A percentile compares a stretch with the other conserved stretches of the same genome.
Conservation (phyloP, 2,329 filamentous ascomycete genomes). For the Sordariomycetes sp. region DNA sequence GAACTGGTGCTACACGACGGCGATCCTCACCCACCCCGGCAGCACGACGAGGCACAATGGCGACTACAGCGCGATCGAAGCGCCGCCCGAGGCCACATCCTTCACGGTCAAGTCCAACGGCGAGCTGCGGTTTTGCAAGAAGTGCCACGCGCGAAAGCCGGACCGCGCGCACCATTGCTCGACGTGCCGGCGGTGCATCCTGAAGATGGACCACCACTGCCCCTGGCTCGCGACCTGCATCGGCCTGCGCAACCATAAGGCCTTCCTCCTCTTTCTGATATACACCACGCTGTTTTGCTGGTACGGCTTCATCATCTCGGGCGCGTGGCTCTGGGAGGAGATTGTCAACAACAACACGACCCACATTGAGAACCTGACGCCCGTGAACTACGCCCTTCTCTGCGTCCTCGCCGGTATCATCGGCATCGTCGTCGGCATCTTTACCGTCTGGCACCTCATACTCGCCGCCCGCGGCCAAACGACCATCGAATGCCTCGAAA, state of each 20-base stretch:
- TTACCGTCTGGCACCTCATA: constrained; percentile 84
- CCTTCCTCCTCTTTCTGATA: constrained; percentile 82
- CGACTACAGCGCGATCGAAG: constrained; percentile 49
- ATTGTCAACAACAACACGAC: constrained; percentile 57
- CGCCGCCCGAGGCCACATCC: constrained; percentile 47
- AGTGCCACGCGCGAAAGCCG: constrained; percentile 88
- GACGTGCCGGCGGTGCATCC: constrained; percentile 81
- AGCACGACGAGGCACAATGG: constrained; percentile 50
- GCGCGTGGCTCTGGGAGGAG: constrained; percentile 75
- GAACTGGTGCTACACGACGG: constrained; percentile 81
- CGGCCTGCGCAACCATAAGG: constrained; percentile 87
- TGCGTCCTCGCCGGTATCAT: constrained; percentile 84
- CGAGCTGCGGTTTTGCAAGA: constrained; percentile 85
- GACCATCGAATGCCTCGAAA: constrained; percentile 92
- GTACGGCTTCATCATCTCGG: constrained; percentile 64
- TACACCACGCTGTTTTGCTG: constrained; percentile 83
- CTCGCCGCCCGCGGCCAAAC: constrained; percentile 71
- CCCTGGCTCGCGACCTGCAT: constrained; percentile 96
- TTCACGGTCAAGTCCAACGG: constrained; percentile 91
- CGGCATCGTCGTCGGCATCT: constrained; percentile 74
- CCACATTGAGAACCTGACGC: constrained; percentile 65
- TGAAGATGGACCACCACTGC: constrained; percentile 99
- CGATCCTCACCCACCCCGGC: constrained; percentile 86
- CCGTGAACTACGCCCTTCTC: constrained; percentile 83
- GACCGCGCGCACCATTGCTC: constrained; percentile 96